A percentile compares a stretch with the other conserved stretches of the same genome.
Evolutionary conservation across 257 asterid species (phyloP).

Genomic region (Nicotiana sylvestris): DNA sequence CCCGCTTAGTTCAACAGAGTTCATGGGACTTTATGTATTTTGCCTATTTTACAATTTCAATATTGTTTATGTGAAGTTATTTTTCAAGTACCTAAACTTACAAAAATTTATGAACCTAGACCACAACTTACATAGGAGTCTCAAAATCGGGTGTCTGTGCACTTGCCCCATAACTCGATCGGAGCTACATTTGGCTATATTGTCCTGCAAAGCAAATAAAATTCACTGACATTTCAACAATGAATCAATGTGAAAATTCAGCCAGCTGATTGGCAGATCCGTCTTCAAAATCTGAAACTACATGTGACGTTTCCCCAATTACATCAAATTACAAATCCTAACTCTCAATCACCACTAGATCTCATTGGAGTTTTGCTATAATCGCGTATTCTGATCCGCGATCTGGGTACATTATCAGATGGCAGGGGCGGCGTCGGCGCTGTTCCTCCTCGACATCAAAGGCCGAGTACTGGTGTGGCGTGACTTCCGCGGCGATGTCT

Average conservation of each 20-base stretch:
- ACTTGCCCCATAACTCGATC: neutral
- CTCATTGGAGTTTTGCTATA: neutral
- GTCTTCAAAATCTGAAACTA: neutral
- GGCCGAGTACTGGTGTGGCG: slow-evolving; percentile 98
- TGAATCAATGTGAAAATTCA: neutral
- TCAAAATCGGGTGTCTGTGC: too few species aligned
- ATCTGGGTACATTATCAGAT: slow-evolving; percentile 21
- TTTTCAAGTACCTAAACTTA: too few species aligned
- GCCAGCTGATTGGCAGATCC: neutral
- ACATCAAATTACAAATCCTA: neutral
- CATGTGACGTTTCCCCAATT: neutral
- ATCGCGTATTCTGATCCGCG: neutral
- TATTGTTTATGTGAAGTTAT: too few species aligned
- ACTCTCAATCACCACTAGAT: neutral
- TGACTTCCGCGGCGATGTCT: slow-evolving; percentile 93
- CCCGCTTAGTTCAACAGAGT: too few species aligned
- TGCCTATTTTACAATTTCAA: too few species aligned
- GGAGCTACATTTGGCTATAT: neutral
- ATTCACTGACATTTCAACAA: neutral
- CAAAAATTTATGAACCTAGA: too few species aligned
- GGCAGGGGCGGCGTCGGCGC: slow-evolving; percentile 99
- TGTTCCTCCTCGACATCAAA: slow-evolving; percentile 94
- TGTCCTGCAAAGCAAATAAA: neutral
- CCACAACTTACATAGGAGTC: too few species aligned
- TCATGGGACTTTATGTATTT: too few species aligned